Base-by-base conservation (phyloP, 2,329 filamentous ascomycete species). In the Tothia fuscella region DNA sequence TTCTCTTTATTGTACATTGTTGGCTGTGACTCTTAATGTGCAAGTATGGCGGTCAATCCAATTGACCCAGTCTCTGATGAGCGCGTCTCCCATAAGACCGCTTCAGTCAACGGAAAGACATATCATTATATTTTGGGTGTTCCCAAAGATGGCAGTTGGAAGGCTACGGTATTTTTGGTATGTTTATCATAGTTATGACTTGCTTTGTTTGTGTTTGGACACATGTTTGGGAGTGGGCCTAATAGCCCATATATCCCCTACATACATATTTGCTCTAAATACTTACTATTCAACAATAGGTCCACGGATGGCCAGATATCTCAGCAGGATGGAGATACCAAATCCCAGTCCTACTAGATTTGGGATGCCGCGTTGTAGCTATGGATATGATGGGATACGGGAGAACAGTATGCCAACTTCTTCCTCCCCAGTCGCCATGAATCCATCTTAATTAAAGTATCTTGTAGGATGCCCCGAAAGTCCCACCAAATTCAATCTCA, bases 321-420 rank as follows among this genome's bases (percentile, higher is more conserved):
- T 75, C 76, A 6, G 78, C 87, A 55, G 86, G 82, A 55, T 96
- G 89, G 89, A 80, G 88, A 47, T 80, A 84, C 61, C 88, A 95
- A 61, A 82, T 95, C 46, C 87, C 88, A 0, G 62, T 76, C 51
- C 71, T 96, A 17, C 61, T 82, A 25, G 70, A 78, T 5, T 67
- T 85, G 43, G 81, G 80, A 17, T 74, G 89, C 49, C 76, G 82
- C 43, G 85, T 94, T 42, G 76, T 96, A 19, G 84, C 77, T 9
- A 82, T 86, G 0, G 86, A 95, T 61, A 80, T 43, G 41, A 43
- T 43, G 41, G 41, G 41, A n/a, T 43, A 43, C 29, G 82, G 80
- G 24, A 70, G 73, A 46, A 86, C 82, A 16, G 77, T 67, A 55
- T 34, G 53, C 40, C 24, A 29, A n/a, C 16, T 20, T 16, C 20